Evolutionary conservation across 257 asterid genomes (phyloP).

Genomic region (Solanum phureja): DNA sequence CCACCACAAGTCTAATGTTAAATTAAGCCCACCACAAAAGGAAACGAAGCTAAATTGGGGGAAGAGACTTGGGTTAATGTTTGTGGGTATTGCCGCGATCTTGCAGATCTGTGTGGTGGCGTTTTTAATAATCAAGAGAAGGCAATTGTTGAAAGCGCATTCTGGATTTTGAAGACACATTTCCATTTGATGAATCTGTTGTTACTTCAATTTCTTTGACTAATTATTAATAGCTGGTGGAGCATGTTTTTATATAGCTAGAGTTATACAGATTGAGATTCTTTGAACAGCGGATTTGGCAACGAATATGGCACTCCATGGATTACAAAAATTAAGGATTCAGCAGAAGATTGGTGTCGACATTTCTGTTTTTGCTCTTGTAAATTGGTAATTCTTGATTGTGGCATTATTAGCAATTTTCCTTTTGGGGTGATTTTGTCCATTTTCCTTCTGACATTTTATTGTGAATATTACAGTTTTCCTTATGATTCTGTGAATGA

Average conservation of each 20-base stretch:
- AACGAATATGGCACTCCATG: slow-evolving; percentile 10
- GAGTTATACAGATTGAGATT: slow-evolving; percentile 7
- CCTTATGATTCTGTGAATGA: not conserved
- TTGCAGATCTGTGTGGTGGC: slow-evolving; percentile 34
- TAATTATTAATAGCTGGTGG: not conserved
- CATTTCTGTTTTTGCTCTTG: slow-evolving; percentile 38
- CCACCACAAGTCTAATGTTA: not conserved
- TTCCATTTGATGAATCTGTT: not conserved
- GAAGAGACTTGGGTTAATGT: slow-evolving; percentile 30
- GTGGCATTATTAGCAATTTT: slow-evolving; percentile 16
- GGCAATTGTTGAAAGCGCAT: slow-evolving; percentile 19
- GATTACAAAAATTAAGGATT: not conserved
- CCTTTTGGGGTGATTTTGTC: not conserved
- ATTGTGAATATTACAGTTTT: not conserved
- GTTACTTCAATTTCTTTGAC: slow-evolving; percentile 1
- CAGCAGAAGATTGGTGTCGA: slow-evolving; percentile 14
- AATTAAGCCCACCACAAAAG: not conserved
- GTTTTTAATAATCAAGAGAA: slow-evolving; percentile 29
- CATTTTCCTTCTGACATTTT: not conserved
- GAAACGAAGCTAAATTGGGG: slow-evolving; percentile 17
- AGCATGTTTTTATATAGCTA: slow-evolving; percentile 1
- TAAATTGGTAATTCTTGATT: slow-evolving; percentile 62
- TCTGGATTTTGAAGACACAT: slow-evolving; percentile 3
- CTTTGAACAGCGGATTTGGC: slow-evolving; percentile 4
- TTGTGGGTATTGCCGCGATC: slow-evolving; percentile 24